A percentile compares a stretch with the other conserved stretches of the same genome.
Evolutionary conservation across 1,284 basidiomycete species (phyloP).

Genomic region (Boletellus deceptivus): DNA sequence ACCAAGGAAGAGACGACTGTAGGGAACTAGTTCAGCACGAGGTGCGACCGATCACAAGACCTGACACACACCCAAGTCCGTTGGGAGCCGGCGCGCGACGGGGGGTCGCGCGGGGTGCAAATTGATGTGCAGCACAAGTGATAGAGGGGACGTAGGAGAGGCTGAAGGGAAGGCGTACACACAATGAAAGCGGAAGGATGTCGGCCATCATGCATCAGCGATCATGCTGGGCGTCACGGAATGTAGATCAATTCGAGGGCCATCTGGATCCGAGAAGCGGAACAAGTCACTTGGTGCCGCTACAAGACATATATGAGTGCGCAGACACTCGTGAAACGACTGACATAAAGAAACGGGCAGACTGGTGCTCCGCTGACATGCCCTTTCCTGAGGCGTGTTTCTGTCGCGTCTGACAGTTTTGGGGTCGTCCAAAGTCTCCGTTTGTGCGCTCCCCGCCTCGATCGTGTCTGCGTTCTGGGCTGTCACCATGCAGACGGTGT

Average conservation of each 20-base stretch:
- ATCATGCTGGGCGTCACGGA: background rate
- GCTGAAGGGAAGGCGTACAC: background rate
- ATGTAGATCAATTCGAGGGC: slow-evolving; percentile 21
- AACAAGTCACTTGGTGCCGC: background rate
- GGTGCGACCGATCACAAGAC: slow-evolving; percentile 26
- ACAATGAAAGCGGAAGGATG: slow-evolving; percentile 8
- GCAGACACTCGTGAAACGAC: slow-evolving; percentile 7
- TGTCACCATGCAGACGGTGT: slow-evolving; percentile 15
- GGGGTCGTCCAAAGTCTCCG: slow-evolving; percentile 17
- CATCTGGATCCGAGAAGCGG: slow-evolving; percentile 11
- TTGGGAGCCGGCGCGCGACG: slow-evolving; percentile 7
- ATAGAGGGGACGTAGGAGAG: background rate
- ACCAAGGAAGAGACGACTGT: slow-evolving; percentile 18
- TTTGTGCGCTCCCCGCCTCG: background rate
- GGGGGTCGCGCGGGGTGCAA: slow-evolving; percentile 1
- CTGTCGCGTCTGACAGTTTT: slow-evolving; percentile 34
- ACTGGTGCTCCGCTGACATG: slow-evolving; percentile 11
- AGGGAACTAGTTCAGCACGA: slow-evolving; percentile 28
- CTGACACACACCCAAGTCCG: slow-evolving; percentile 11
- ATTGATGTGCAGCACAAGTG: slow-evolving; percentile 20
- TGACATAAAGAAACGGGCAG: slow-evolving; percentile 30
- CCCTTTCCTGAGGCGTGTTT: slow-evolving; percentile 23
- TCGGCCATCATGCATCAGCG: slow-evolving; percentile 19
- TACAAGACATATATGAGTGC: slow-evolving; percentile 1
- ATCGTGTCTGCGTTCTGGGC: background rate